Conservation (phyloP, 495 filamentous ascomycete genomes). For the Penicillium turbatum region DNA sequence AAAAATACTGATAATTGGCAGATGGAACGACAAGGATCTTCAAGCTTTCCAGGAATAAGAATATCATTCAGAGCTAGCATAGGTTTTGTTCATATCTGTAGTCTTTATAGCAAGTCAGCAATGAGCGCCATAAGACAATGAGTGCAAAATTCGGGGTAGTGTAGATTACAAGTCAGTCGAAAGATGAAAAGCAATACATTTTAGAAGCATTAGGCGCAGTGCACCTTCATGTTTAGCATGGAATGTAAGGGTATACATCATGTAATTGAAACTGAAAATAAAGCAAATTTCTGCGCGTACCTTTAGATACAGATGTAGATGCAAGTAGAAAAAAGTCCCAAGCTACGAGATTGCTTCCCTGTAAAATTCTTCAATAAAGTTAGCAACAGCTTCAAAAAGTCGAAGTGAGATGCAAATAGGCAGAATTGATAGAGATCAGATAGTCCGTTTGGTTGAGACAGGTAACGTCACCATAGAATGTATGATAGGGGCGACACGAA, state of each 20-base stretch:
- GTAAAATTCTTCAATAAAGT: slow-evolving; percentile 25
- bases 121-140: slow-evolving; percentile 25
- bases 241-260: slow-evolving; percentile 72
- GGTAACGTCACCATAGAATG: slow-evolving; percentile 80
- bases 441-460: slow-evolving; percentile 88
- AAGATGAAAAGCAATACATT: slow-evolving; percentile 93
- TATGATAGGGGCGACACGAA: slow-evolving; percentile 94
- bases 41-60: slow-evolving; percentile 54
- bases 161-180: slow-evolving; percentile 64
- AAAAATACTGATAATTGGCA: slow-evolving; percentile 43
- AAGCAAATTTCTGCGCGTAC: slow-evolving; percentile 17
- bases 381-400: slow-evolving; percentile 23
- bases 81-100: slow-evolving; percentile 6
- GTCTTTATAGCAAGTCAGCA: slow-evolving; percentile 36
- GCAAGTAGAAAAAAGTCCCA: neutral
- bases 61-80: slow-evolving; percentile 10
- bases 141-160: slow-evolving; percentile 13
- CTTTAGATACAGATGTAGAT: slow-evolving; percentile 9
- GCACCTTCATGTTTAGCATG: slow-evolving; percentile 87
- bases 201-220: slow-evolving; percentile 62
- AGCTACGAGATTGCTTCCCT: slow-evolving; percentile 5
- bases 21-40: slow-evolving; percentile 68
- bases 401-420: slow-evolving; percentile 14
- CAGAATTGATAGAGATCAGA: slow-evolving; percentile 49
- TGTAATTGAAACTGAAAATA: slow-evolving; percentile 26